phyloP scores from a whole-genome alignment of 345 rosid species.

The Erucastrum elatum region DNA sequence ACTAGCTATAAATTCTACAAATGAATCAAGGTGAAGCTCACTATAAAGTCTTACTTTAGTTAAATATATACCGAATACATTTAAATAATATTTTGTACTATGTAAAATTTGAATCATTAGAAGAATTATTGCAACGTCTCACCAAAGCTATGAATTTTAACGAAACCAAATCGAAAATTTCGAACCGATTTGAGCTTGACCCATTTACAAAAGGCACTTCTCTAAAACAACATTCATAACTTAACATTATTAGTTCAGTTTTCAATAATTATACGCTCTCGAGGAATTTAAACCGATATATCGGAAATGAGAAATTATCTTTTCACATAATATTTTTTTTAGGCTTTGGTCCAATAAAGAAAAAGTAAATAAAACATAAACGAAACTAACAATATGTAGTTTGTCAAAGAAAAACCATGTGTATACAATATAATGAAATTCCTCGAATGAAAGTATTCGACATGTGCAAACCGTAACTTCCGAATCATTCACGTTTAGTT shows the following conservation, averaged over 20 bases:
- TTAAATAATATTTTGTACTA: background rate
- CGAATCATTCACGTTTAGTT: background rate
- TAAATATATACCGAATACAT: too few species aligned
- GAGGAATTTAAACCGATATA: background rate
- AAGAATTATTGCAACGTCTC: background rate
- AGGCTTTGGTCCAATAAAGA: background rate
- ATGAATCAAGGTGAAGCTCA: too few species aligned
- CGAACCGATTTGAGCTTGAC: background rate
- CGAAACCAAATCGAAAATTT: background rate
- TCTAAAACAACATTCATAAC: too few species aligned
- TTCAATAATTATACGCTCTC: too few species aligned
- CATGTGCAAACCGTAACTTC: background rate
- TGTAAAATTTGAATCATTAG: background rate
- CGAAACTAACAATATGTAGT: background rate
- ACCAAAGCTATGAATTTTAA: background rate
- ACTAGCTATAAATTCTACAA: too few species aligned
- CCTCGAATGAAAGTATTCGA: background rate
- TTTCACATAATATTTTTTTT: background rate
- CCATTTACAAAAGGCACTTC: too few species aligned
- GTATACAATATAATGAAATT: too few species aligned
- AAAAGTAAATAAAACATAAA: background rate
- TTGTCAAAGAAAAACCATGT: too few species aligned
- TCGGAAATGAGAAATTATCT: background rate
- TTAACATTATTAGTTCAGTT: too few species aligned
- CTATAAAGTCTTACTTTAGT: background rate